phyloP scores from a whole-genome alignment of 352 stramenopile species.

The Elongisporangium prolatum region DNA sequence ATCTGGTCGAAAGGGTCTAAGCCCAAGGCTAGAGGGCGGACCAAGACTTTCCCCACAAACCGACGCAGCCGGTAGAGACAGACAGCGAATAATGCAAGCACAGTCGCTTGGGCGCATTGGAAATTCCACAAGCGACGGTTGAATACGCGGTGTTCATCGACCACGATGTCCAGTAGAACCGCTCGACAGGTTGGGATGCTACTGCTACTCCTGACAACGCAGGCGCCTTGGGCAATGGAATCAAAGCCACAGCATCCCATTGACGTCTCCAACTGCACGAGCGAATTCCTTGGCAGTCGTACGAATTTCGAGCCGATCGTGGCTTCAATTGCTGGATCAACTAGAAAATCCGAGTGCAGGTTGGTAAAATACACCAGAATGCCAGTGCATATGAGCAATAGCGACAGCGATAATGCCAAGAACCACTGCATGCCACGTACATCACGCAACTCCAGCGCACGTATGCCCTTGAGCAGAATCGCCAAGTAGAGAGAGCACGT shows the following conservation, averaged over 20 bases:
- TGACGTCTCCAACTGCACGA: constrained; percentile 31
- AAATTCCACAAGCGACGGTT: constrained; percentile 13
- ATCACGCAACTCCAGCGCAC: constrained; percentile 23
- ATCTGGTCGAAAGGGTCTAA: background rate
- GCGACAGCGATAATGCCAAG: constrained; percentile 18
- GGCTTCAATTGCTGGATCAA: constrained; percentile 27
- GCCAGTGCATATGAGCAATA: constrained; percentile 25
- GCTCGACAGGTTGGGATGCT: constrained; percentile 23
- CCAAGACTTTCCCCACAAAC: constrained; percentile 5
- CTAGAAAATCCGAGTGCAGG: constrained; percentile 23
- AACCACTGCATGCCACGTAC: constrained; percentile 28
- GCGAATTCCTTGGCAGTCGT: constrained; percentile 9
- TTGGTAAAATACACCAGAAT: constrained; percentile 23
- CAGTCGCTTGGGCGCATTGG: constrained; percentile 9
- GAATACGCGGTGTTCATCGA: constrained; percentile 6
- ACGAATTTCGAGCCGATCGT: constrained; percentile 30
- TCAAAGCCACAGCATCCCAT: constrained; percentile 50
- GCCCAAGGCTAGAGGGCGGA: background rate
- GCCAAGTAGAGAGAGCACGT: constrained; percentile 14
- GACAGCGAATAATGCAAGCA: constrained; percentile 16
- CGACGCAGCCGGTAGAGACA: constrained; percentile 19
- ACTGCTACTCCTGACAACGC: constrained; percentile 3
- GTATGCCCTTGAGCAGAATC: constrained; percentile 20
- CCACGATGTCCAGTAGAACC: constrained; percentile 8
- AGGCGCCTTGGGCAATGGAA: constrained; percentile 23